phyloP scores from a whole-genome alignment of 495 filamentous ascomycete species.

The Usnea hakonensis region DNA sequence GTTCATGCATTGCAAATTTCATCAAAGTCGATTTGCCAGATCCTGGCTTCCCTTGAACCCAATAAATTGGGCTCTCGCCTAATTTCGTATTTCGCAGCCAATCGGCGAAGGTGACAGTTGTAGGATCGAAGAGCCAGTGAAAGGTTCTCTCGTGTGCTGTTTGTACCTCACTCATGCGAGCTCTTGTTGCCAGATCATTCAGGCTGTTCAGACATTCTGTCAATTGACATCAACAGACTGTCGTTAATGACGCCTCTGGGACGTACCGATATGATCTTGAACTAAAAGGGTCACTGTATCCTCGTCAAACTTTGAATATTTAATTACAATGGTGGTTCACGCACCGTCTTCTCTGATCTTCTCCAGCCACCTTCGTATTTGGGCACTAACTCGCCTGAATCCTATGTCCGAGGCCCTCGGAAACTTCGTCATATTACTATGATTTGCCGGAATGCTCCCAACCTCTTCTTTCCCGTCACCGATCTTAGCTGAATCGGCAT shows the following conservation, averaged over 20 bases:
- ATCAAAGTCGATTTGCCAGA: slow-evolving; percentile 43
- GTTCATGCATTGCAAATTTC: slow-evolving; percentile 26
- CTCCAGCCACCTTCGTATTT: slow-evolving; percentile 60
- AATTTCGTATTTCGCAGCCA: slow-evolving; percentile 13
- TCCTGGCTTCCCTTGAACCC: slow-evolving; percentile 44
- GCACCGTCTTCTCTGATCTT: too few relatives aligned
- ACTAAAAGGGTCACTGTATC: too few relatives aligned
- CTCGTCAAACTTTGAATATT: too few relatives aligned
- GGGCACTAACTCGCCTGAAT: slow-evolving; percentile 22
- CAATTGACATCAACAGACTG: background rate
- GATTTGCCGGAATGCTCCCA: slow-evolving; percentile 69
- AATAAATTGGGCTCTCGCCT: slow-evolving; percentile 19
- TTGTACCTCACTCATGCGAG: slow-evolving; percentile 16
- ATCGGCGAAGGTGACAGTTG: slow-evolving; percentile 6
- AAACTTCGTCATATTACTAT: slow-evolving; percentile 80
- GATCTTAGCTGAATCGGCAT: slow-evolving; percentile 65
- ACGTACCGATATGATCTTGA: slow-evolving; percentile 5
- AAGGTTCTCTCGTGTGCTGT: slow-evolving; percentile 22
- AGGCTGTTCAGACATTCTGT: slow-evolving; percentile 20
- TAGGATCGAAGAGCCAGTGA: slow-evolving; percentile 22
- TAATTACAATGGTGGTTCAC: too few relatives aligned
- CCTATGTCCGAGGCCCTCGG: slow-evolving; percentile 30
- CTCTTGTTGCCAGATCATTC: slow-evolving; percentile 6
- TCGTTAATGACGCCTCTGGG: background rate
- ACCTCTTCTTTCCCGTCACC: slow-evolving; percentile 62